Conservation (phyloP, 495 filamentous ascomycete species). For the Penicillium angulare region DNA sequence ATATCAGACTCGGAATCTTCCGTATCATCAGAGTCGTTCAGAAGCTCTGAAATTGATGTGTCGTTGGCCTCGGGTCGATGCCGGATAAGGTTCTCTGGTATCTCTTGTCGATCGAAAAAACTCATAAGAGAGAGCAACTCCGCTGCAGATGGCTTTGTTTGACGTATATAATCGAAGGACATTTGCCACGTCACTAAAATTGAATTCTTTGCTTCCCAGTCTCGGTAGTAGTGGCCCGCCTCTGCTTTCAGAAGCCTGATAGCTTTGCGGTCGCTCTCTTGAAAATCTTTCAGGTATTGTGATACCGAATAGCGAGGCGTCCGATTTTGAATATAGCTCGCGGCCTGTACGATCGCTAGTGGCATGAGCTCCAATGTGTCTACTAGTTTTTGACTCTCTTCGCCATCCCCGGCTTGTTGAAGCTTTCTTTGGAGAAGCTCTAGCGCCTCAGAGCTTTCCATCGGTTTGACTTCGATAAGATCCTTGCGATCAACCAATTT, state of each 20-base stretch:
- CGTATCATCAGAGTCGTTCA: background rate
- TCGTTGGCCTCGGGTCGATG: background rate
- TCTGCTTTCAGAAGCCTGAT: background rate
- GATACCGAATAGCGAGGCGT: conserved; percentile 2
- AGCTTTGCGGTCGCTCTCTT: background rate
- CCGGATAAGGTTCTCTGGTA: conserved; percentile 3
- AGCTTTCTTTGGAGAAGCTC: conserved; percentile 41
- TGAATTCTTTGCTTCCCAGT: conserved; percentile 19
- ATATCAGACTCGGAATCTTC: background rate
- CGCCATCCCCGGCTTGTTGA: background rate
- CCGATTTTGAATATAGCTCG: conserved; percentile 39
- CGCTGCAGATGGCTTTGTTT: conserved; percentile 16
- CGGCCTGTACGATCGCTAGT: conserved; percentile 30
- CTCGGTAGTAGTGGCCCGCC: conserved; percentile 10
- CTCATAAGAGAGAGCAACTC: conserved; percentile 27
- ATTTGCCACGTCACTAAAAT: conserved; percentile 31
- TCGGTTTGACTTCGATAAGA: conserved; percentile 38
- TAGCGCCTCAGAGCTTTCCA: conserved; percentile 29
- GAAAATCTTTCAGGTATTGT: conserved; percentile 37
- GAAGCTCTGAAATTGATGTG: background rate
- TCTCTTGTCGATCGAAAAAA: conserved; percentile 18
- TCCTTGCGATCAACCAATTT: conserved; percentile 25
- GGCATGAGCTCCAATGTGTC: conserved; percentile 38
- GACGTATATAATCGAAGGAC: conserved; percentile 27
- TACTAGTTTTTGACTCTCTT: conserved; percentile 20